These are phyloP conservation scores for Colletotrichum sp. DNA, from an alignment of 2,329 filamentous ascomycete genomes.

Conservation along the genomic window DNA sequence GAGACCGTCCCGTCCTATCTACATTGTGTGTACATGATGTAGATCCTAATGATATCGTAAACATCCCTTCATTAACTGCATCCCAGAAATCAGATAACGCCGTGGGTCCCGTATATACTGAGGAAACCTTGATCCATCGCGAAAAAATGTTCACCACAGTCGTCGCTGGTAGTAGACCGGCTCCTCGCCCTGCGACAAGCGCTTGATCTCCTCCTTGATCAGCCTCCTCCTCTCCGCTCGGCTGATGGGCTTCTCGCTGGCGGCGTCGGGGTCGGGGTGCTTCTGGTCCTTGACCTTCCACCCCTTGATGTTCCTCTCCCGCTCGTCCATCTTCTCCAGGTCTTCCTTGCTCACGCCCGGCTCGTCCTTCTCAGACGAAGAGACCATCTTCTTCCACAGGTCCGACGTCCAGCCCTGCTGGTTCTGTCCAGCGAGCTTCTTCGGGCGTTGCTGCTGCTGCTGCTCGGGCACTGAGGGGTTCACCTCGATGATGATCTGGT, in stretches of 20 bases:
- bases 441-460: constrained; percentile 13
- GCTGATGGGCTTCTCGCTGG: constrained; percentile 52
- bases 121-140: background rate
- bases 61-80: background rate
- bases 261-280: constrained; percentile 39
- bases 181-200: constrained; percentile 48
- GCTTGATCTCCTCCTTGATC: constrained; percentile 63
- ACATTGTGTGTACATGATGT: background rate
- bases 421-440: constrained; percentile 12
- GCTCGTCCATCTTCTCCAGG: constrained; percentile 27
- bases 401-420: constrained; percentile 16
- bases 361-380: background rate
- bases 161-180: constrained; percentile 60
- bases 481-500: constrained; percentile 37
- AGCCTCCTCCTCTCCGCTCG: constrained; percentile 58
- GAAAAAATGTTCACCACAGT: constrained; percentile 45
- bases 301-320: constrained; percentile 24
- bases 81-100: background rate
- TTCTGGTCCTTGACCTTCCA: constrained; percentile 23
- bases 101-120: constrained; percentile 3
- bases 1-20: background rate
- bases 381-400: constrained; percentile 10
- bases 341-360: constrained; percentile 6
- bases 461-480: constrained; percentile 33
- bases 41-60: background rate